Base-by-base conservation (phyloP, 768 basidiomycete species). In the Chiua virens region DNA sequence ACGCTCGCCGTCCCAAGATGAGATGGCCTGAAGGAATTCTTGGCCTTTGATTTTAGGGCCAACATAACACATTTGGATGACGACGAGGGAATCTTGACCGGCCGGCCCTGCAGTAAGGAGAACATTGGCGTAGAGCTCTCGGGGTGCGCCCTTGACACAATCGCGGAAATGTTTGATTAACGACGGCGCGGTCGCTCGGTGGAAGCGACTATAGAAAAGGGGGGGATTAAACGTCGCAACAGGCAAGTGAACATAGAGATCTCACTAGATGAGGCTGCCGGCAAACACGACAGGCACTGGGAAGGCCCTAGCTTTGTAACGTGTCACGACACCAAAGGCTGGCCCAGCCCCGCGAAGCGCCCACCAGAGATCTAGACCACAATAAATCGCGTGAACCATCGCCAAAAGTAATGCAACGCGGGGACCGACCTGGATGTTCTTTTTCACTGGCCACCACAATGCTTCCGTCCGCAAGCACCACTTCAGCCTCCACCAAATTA, bases 141-240 rank as follows among this genome's bases (percentile, higher is more conserved):
- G 80, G 2, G 92, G 91, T 13, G 90, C 89, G 36, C 85, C 83
- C 64, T 95, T 95, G 73, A 95, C 80, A 62, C 92, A 94, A 67
- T 97, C 94, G 22, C 94, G 84, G 73, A 93, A 92, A 70, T 96
- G 94, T 56, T 85, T 87, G 64, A 97, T 83, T 40, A 96, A 80
- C 5, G 89, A 92, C 4, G 91, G 85, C 0, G 94, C 87, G 0
- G 92, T 95, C n/a, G 84, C 80, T 42, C 78, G 81, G 67, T 91
- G 85, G 73, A 96, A 97, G 34, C 90, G 88, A 68, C 92, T 95
- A 61, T 8, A 54, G 44, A 56, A 14, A 30, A 30, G 5, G 30
- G 50, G 17, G 22, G 49, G 23, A 32, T 30, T 30, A 32, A 60
- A 27, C 38, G 28, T 18, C 2, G 18, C 18, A 20, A 11, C 32